Evolutionary conservation across 495 filamentous ascomycete genomes (phyloP).

Genomic region (Clavariopsis aquatica): DNA sequence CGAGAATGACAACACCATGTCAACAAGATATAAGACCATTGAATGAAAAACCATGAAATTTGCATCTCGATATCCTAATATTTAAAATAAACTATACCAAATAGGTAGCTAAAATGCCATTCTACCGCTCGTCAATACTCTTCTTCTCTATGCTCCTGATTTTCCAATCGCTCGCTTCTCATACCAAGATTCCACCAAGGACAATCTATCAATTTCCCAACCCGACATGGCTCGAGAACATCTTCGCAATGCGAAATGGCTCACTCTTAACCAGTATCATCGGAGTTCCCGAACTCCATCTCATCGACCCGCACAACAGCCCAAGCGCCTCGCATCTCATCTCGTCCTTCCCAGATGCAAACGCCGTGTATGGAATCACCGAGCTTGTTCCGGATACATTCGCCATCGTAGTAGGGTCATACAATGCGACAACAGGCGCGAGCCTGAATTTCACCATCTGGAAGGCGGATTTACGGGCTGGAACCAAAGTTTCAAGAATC

Average conservation of each 20-base stretch:
- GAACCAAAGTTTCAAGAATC: not conserved
- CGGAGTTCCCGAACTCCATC: not conserved
- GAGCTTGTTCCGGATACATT: not conserved
- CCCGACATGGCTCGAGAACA: constrained; percentile 24
- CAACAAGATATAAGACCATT: no score
- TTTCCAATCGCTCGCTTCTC: no score
- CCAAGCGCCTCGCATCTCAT: not conserved
- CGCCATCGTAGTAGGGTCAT: not conserved
- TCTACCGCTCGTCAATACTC: no score
- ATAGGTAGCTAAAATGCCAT: no score
- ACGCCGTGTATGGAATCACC: not conserved
- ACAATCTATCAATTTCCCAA: constrained; percentile 13
- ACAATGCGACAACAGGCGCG: not conserved
- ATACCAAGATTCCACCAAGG: no score
- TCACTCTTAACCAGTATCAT: constrained; percentile 13
- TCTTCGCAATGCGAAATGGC: constrained; percentile 9
- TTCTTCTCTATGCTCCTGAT: no score
- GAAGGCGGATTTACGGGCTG: not conserved
- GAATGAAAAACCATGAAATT: no score
- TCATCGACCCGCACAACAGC: not conserved
- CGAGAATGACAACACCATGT: no score
- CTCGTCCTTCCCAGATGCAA: not conserved
- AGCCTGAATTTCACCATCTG: not conserved
- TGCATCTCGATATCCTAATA: no score
- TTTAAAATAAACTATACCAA: no score